Conservation (phyloP, 2,329 filamentous ascomycete species). For the Didymella glomerata region DNA sequence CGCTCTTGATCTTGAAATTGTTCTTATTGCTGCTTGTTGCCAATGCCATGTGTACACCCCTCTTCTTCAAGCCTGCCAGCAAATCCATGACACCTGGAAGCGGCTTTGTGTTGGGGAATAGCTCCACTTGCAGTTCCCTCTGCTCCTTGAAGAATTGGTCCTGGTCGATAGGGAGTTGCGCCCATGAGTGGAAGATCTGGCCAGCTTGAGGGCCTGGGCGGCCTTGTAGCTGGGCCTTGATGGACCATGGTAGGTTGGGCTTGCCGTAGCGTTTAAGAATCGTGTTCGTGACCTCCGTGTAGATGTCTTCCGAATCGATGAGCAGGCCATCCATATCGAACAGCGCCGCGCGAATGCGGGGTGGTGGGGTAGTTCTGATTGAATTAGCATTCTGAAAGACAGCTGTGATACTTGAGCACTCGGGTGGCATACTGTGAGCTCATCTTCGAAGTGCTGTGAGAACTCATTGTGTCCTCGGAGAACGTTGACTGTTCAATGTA, state of each 20-base stretch:
- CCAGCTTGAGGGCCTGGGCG: constrained; percentile 65
- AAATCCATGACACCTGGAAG: constrained; percentile 80
- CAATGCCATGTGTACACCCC: constrained; percentile 78
- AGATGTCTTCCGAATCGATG: constrained; percentile 90
- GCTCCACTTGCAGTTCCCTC: constrained; percentile 69
- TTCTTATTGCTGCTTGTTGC: constrained; percentile 78
- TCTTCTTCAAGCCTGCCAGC: constrained; percentile 66
- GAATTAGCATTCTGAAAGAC: constrained; percentile 5
- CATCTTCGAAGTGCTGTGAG: constrained; percentile 21
- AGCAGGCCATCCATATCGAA: constrained; percentile 99
- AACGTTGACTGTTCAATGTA: neutral
- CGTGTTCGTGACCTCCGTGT: constrained; percentile 83
- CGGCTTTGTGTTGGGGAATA: constrained; percentile 78
- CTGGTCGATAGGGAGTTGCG: constrained; percentile 77
- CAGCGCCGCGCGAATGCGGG: constrained; percentile 86
- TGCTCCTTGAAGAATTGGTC: constrained; percentile 72
- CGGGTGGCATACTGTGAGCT: constrained; percentile 21
- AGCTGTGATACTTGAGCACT: neutral
- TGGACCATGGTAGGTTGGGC: constrained; percentile 83
- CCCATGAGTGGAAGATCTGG: constrained; percentile 79
- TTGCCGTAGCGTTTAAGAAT: constrained; percentile 78
- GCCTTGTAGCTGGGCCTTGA: constrained; percentile 88
- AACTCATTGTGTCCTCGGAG: neutral
- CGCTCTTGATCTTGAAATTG: constrained; percentile 82
- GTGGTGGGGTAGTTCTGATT: constrained; percentile 54